Conservation (phyloP, 495 filamentous ascomycete genomes). For the Annulohypoxylon stygium region DNA sequence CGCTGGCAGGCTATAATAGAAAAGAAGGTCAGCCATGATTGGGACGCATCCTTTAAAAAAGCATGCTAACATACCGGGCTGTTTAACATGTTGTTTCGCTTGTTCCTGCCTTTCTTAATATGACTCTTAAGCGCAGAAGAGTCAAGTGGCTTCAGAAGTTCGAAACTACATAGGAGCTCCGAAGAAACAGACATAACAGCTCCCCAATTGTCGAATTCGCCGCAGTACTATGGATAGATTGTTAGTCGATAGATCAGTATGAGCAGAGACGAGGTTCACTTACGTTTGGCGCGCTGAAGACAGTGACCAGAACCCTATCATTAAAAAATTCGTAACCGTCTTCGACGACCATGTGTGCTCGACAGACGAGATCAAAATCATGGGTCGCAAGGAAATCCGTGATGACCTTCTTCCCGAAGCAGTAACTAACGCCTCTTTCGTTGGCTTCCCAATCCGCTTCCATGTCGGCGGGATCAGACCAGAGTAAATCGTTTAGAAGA, state of each 20-base stretch:
- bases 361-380: conserved; percentile 97
- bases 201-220: conserved; percentile 99
- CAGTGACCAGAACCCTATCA: conserved; percentile 93
- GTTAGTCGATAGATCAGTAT: conserved; percentile 33
- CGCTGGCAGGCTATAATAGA: conserved; percentile 55
- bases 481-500: conserved; percentile 93
- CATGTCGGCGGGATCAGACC: conserved; percentile 99
- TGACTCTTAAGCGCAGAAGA: conserved; percentile 98
- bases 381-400: conserved; percentile 94
- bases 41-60: neutral
- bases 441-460: conserved; percentile 98
- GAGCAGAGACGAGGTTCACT: conserved; percentile 50
- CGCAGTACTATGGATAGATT: conserved; percentile 79
- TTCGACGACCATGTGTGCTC: conserved; percentile 99
- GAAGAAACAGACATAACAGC: conserved; percentile 97
- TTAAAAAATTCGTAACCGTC: conserved; percentile 99
- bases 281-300: conserved; percentile 98
- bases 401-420: conserved; percentile 98
- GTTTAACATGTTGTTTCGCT: conserved; percentile 89
- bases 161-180: conserved; percentile 96
- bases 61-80: conserved; percentile 78
- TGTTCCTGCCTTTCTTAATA: conserved; percentile 97
- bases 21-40: conserved; percentile 36
- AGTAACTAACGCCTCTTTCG: conserved; percentile 97
- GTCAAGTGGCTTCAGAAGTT: conserved; percentile 95